Evolutionary conservation across 2,329 filamentous ascomycete species (phyloP).

Genomic region (Paecilomyces sp.): DNA sequence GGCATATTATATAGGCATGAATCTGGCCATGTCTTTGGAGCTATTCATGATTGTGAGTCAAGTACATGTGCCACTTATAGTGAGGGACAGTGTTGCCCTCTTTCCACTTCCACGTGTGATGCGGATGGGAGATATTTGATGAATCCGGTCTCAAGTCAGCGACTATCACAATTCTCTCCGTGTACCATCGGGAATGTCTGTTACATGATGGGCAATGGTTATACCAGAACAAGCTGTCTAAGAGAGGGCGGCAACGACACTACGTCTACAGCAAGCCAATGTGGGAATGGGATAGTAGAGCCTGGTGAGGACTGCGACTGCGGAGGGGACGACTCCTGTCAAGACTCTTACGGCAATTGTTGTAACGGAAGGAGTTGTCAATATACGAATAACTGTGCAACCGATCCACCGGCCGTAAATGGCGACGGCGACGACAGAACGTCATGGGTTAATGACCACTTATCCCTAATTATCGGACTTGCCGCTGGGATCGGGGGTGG

Average conservation of each 20-base stretch:
- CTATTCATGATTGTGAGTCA: not conserved
- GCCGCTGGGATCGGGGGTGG: not conserved
- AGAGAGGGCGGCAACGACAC: constrained; percentile 65
- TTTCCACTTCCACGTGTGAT: not conserved
- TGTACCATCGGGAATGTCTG: constrained; percentile 88
- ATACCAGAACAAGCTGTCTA: constrained; percentile 64
- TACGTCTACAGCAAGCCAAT: constrained; percentile 69
- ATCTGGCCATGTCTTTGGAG: not conserved
- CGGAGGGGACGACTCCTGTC: constrained; percentile 50
- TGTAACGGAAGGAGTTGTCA: not conserved
- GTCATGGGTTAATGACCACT: not conserved
- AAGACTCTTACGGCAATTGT: not conserved
- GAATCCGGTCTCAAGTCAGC: constrained; percentile 56
- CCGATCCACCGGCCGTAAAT: not conserved
- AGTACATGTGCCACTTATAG: not conserved
- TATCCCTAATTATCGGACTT: not conserved
- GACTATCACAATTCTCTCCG: constrained; percentile 69
- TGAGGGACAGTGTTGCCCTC: not conserved
- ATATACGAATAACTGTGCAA: not conserved
- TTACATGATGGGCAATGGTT: constrained; percentile 64
- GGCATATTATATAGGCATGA: not conserved
- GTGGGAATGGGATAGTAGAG: constrained; percentile 91
- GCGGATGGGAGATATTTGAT: not conserved
- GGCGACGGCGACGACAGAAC: not conserved
- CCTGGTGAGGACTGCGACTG: constrained; percentile 86